Conservation (phyloP, 768 basidiomycete species). For the Leccinum broughii region DNA sequence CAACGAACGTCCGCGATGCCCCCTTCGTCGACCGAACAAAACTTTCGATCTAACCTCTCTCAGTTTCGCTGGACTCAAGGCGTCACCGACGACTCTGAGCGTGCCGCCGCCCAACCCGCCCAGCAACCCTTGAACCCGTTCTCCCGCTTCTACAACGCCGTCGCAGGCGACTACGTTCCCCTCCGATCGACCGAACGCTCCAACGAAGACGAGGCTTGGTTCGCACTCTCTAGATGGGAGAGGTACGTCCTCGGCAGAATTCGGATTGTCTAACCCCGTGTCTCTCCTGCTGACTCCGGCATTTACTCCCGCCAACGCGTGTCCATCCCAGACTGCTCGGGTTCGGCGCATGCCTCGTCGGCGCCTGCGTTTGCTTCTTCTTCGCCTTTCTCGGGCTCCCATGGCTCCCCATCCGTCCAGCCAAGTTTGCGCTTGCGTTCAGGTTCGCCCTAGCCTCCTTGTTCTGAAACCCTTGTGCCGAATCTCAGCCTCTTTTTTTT, state of each 20-base stretch:
- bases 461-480: background rate
- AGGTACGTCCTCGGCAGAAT: slow-evolving; percentile 44
- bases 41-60: slow-evolving; percentile 71
- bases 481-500: background rate
- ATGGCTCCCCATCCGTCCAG: slow-evolving; percentile 67
- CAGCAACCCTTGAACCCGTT: slow-evolving; percentile 59
- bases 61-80: slow-evolving; percentile 88
- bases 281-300: background rate
- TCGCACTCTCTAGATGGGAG: slow-evolving; percentile 92
- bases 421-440: slow-evolving; percentile 91
- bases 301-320: background rate
- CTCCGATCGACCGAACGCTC: slow-evolving; percentile 76
- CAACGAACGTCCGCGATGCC: background rate
- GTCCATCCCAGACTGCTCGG: slow-evolving; percentile 66
- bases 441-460: slow-evolving; percentile 43
- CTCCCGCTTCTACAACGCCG: slow-evolving; percentile 81
- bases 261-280: background rate
- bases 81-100: slow-evolving; percentile 67
- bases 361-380: slow-evolving; percentile 92
- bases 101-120: slow-evolving; percentile 31
- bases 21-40: slow-evolving; percentile 49
- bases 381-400: slow-evolving; percentile 83
- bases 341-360: slow-evolving; percentile 85
- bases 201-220: slow-evolving; percentile 96
- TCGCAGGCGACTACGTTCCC: slow-evolving; percentile 88